Base-by-base conservation (phyloP, 495 filamentous ascomycete species). In the Xylaria palmicola region DNA sequence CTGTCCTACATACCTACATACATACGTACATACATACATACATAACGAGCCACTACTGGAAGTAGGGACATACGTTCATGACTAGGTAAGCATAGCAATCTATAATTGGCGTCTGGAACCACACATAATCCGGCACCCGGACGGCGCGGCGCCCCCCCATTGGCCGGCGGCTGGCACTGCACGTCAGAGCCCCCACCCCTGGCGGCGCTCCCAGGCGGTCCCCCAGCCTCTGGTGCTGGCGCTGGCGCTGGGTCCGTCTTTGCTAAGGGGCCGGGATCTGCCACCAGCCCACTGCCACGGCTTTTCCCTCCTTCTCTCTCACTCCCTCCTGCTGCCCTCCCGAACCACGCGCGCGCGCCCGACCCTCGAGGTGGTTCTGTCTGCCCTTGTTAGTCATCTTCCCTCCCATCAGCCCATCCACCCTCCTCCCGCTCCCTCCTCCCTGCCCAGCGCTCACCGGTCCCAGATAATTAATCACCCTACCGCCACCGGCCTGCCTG, bases 151-250 rank as follows among this genome's bases (percentile, higher is more conserved):
- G 24, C 9, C 15, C 9, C 2, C 13, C 9, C 12, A 56, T 56
- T 56, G 52, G 52, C 0, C 37, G 20, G 30, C 26, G 6, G 13
- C 36, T 17, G 37, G 37, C 30, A 26, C 32, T 41, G 36, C 39
- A 56, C 52, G 52, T 56, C 52, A 56, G 52, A 41, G 52, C 24
- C 52, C 39, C 52, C 51, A 54, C 51, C 40, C 15, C n/a, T n/a
- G n/a, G n/a, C n/a, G n/a, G n/a, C n/a, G n/a, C n/a, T n/a, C n/a
- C n/a, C n/a, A n/a, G n/a, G n/a, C n/a, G n/a, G n/a, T n/a, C n/a
- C n/a, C n/a, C n/a, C n/a, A n/a, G n/a, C n/a, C n/a, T n/a, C n/a
- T n/a, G n/a, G n/a, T n/a, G n/a, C n/a, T n/a, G n/a, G n/a, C n/a
- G n/a, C n/a, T n/a, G n/a, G n/a, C n/a, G n/a, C n/a, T n/a, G n/a